A percentile compares a stretch with the other conserved stretches of the same genome.
These are phyloP conservation scores for Modicella reniformis DNA, from an alignment of 371 early-diverging fungal species.

Conservation along the genomic window DNA sequence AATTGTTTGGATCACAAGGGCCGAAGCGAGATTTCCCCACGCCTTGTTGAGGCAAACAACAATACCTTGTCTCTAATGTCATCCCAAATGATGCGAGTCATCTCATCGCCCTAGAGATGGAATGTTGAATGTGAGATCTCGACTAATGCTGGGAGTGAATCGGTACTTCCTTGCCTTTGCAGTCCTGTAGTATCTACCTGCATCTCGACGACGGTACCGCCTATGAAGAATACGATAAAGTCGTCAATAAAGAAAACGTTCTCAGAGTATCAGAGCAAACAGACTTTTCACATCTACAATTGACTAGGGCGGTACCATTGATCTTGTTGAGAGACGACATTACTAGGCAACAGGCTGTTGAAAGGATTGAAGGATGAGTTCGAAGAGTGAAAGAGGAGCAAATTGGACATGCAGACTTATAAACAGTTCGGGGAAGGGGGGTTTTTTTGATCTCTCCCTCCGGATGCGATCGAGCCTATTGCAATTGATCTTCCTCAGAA, in stretches of 20 bases:
- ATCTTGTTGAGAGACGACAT: conserved; percentile 28
- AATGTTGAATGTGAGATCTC: neutral
- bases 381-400: neutral
- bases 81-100: conserved; percentile 96
- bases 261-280: neutral
- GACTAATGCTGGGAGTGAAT: neutral
- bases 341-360: neutral
- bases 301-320: conserved; percentile 13
- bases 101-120: conserved; percentile 82
- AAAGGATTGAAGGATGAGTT: neutral
- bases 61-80: conserved; percentile 86
- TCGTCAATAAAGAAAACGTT: neutral
- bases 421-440: no score
- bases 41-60: neutral
- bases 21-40: neutral
- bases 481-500: no score
- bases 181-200: conserved; percentile 21
- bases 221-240: conserved; percentile 8
- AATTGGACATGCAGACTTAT: neutral
- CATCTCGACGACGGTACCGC: conserved; percentile 54
- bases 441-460: neutral
- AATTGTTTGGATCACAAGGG: no score
- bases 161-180: neutral
- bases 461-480: neutral
- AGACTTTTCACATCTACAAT: neutral